Conservation (phyloP, 2,329 filamentous ascomycete species). For the Fusarium keratoplasticum region DNA sequence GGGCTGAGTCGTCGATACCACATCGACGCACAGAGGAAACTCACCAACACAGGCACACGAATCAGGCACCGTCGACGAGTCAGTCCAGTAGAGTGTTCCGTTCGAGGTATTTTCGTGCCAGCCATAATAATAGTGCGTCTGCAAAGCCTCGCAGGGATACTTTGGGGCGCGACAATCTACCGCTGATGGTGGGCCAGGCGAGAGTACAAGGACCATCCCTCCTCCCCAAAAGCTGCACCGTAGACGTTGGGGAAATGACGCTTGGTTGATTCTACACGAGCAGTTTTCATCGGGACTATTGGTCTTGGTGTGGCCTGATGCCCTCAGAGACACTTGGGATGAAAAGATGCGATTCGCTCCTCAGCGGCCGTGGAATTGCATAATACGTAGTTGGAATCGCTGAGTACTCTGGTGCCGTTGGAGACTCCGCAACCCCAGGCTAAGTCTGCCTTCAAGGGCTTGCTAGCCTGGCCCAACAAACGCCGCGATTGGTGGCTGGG, state of each 20-base stretch:
- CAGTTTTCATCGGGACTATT: slow-evolving; percentile 37
- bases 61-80: slow-evolving; percentile 12
- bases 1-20: slow-evolving; percentile 38
- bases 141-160: slow-evolving; percentile 27
- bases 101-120: slow-evolving; percentile 37
- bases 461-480: slow-evolving; percentile 33
- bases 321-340: slow-evolving; percentile 13
- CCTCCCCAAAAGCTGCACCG: slow-evolving; percentile 13
- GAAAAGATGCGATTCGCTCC: slow-evolving; percentile 27
- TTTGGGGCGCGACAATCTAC: slow-evolving; percentile 35
- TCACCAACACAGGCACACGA: slow-evolving; percentile 18
- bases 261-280: slow-evolving; percentile 31
- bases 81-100: slow-evolving; percentile 11
- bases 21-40: slow-evolving; percentile 24
- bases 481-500: slow-evolving; percentile 37
- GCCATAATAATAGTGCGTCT: slow-evolving; percentile 11
- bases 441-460: slow-evolving; percentile 25
- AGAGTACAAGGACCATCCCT: slow-evolving; percentile 41
- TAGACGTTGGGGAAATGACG: slow-evolving; percentile 42
- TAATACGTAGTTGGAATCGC: slow-evolving; percentile 19
- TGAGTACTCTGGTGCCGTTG: slow-evolving; percentile 14
- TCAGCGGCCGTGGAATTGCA: slow-evolving; percentile 20
- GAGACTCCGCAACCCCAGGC: slow-evolving; percentile 18
- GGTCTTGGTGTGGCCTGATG: slow-evolving; percentile 40
- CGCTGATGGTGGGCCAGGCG: slow-evolving; percentile 30